Conservation (phyloP, 805 yeast genomes). For the Metschnikowia rubicola region DNA sequence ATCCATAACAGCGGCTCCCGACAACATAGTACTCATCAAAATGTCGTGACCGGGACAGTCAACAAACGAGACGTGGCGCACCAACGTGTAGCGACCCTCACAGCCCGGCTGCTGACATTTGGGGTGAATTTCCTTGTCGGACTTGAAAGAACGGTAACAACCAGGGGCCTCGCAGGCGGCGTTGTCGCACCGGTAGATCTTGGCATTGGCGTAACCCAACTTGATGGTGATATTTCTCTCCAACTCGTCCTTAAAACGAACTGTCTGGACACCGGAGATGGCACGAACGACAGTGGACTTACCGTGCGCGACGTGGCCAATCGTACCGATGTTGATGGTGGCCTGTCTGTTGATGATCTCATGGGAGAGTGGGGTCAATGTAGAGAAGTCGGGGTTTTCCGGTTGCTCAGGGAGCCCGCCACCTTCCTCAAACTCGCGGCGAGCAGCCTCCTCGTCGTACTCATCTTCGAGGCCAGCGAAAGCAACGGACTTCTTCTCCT, state of each 20-base stretch:
- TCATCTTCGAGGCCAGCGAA: constrained; percentile 72
- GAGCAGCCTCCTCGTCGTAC: constrained; percentile 70
- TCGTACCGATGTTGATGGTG: constrained; percentile 96
- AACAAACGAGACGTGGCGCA: constrained; percentile 96
- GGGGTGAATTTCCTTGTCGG: constrained; percentile 93
- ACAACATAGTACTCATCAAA: constrained; percentile 99
- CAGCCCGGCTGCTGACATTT: constrained; percentile 87
- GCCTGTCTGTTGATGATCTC: constrained; percentile 99
- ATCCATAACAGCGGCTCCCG: constrained; percentile 99
- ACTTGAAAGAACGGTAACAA: constrained; percentile 89
- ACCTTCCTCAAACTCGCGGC: constrained; percentile 91
- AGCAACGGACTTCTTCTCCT: constrained; percentile 69
- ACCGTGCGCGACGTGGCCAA: constrained; percentile 96
- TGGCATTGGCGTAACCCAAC: constrained; percentile 98
- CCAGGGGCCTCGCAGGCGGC: constrained; percentile 88
- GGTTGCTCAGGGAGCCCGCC: constrained; percentile 99
- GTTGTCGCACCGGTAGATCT: constrained; percentile 89
- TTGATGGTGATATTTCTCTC: constrained; percentile 99
- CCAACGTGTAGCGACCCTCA: constrained; percentile 80
- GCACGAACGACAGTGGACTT: constrained; percentile 92
- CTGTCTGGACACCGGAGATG: constrained; percentile 98
- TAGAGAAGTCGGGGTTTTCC: constrained; percentile 75
- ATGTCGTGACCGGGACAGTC: constrained; percentile 99
- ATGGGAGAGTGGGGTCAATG: constrained; percentile 83
- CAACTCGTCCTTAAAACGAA: constrained; percentile 96